phyloP scores from a whole-genome alignment of 495 filamentous ascomycete genomes.

The Ramalina intermedia region DNA sequence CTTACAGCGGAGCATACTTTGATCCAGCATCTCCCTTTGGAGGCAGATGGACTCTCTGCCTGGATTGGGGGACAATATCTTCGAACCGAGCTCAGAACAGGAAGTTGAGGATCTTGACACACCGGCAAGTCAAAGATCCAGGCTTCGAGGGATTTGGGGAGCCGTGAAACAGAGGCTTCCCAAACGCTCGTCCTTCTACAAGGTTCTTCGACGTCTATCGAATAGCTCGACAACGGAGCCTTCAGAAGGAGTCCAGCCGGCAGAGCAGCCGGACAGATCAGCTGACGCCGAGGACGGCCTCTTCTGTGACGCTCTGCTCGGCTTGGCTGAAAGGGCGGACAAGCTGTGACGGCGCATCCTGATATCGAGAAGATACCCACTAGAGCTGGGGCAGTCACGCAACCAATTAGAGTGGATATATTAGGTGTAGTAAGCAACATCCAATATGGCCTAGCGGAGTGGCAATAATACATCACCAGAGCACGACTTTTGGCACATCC shows the following conservation, averaged over 20 bases:
- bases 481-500: slow-evolving; percentile 1
- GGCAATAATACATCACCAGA: neutral
- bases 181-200: slow-evolving; percentile 2
- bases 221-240: neutral
- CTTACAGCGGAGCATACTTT: no score
- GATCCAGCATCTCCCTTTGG: no score
- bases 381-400: neutral
- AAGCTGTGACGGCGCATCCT: slow-evolving; percentile 7
- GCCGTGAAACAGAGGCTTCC: slow-evolving; percentile 3
- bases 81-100: no score
- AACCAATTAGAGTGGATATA: neutral
- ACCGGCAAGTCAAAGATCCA: neutral
- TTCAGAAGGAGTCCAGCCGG: neutral
- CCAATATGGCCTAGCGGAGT: slow-evolving; percentile 5
- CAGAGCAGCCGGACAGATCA: neutral
- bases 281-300: slow-evolving; percentile 4
- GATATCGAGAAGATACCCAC: neutral
- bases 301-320: slow-evolving; percentile 10
- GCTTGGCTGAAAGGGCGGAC: slow-evolving; percentile 6
- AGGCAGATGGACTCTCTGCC: no score
- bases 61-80: no score
- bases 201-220: neutral
- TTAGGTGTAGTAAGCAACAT: neutral
- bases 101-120: no score
- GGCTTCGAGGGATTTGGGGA: slow-evolving; percentile 3